Base-by-base conservation (phyloP, 257 asterid species). In the Lycium ferocissimum region DNA sequence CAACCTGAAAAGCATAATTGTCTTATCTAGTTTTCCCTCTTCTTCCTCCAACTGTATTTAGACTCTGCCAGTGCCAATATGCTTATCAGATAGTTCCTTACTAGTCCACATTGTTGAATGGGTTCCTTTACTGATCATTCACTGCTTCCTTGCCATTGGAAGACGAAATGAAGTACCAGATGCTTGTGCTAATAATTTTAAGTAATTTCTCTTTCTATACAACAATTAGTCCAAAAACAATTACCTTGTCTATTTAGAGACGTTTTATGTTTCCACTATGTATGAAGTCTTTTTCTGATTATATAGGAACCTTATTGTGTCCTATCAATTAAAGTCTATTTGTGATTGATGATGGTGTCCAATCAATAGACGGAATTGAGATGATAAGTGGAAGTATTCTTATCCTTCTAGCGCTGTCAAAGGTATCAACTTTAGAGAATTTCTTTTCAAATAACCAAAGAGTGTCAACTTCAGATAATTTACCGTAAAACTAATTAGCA, bases 101-200 rank as follows among this genome's bases (percentile, higher is more conserved):
- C n/a, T n/a, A n/a, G n/a, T 75, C 75, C 20, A 71, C 79, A 22
- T 75, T 22, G 43, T 75, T 5, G 43, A 47, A 12, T 33, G 58
- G 43, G 81, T 17, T 75, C 61, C 62, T 75, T 49, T 49, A 49
- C 81, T 75, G 81, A 75, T 75, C 62, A 22, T 22, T 75, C 18
- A 1, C 22, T 76, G 82, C 63, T 51, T 51, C 82, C 63, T 76
- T 76, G 22, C 47, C 81, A 76, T 76, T 0, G 14, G 22, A 76
- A 51, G 37, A 76, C 1, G 6, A 70, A 70, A 38, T 38, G 51
- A 70, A 70, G 54, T 70, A 40, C 17, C 33, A 43, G 12, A 43
- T 72, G 81, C 81, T 73, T 47, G 54, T 70, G 35, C 79, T 70
- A 40, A 20, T 45, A 45, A 20, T 73, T 11, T 54, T 73, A 73